A percentile compares a stretch with the other conserved stretches of the same genome.
These are phyloP conservation scores for Lactarius sp. DNA, from an alignment of 768 basidiomycete species.

Conservation along the genomic window DNA sequence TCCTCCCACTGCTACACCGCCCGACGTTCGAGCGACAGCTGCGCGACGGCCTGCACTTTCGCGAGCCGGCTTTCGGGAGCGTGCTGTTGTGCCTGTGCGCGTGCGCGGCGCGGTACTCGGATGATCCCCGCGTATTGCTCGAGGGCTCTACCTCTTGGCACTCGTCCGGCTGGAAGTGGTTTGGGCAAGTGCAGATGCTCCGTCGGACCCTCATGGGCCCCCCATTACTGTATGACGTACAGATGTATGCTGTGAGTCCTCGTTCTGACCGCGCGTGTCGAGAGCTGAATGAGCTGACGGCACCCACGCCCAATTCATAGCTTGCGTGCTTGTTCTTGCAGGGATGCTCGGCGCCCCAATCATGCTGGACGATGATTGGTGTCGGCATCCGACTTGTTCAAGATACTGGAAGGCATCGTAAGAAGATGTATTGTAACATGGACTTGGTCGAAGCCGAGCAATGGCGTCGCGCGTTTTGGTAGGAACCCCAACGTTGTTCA, in stretches of 20 bases:
- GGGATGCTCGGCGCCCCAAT: conserved; percentile 45
- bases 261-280: conserved; percentile 28
- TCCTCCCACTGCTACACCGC: conserved; percentile 46
- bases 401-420: conserved; percentile 70
- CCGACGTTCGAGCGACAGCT: conserved; percentile 41
- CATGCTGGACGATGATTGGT: conserved; percentile 53
- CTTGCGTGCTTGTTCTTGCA: conserved; percentile 38
- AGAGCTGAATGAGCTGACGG: conserved; percentile 26
- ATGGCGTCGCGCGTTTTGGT: conserved; percentile 71
- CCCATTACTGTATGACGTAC: conserved; percentile 64
- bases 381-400: conserved; percentile 67
- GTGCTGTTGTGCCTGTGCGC: conserved; percentile 51
- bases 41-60: conserved; percentile 37
- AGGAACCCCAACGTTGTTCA: neutral
- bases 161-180: conserved; percentile 45
- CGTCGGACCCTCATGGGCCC: conserved; percentile 52
- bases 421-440: conserved; percentile 36
- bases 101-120: conserved; percentile 44
- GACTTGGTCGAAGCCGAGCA: conserved; percentile 59
- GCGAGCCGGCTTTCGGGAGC: conserved; percentile 40
- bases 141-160: conserved; percentile 30
- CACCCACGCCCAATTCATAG: conserved; percentile 29
- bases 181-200: conserved; percentile 55
- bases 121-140: conserved; percentile 45
- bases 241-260: conserved; percentile 52